Evolutionary conservation across 208 protist genomes (phyloP).

Genomic region (Novymonas esmeraldas): DNA sequence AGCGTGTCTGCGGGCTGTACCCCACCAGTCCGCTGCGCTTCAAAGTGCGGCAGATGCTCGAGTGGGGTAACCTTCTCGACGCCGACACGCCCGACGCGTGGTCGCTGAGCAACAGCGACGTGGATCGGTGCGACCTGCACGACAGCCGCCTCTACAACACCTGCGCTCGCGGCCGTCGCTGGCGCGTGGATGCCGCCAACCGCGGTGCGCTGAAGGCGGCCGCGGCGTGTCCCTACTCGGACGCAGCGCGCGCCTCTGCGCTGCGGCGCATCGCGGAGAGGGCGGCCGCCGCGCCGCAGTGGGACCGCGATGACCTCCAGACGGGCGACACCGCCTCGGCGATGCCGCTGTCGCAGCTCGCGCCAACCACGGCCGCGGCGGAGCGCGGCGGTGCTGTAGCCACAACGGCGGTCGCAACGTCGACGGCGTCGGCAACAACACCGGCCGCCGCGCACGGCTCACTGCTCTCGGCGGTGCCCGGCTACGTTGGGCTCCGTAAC

Average conservation of each 20-base stretch:
- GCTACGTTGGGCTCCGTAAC: slow-evolving; percentile 58
- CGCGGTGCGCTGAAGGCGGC: background rate
- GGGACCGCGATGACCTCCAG: no score
- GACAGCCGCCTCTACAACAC: slow-evolving; percentile 3
- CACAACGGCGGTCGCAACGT: background rate
- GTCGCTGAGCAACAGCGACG: slow-evolving; percentile 1
- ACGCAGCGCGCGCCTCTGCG: background rate
- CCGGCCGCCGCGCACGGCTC: background rate
- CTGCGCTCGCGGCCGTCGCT: slow-evolving; percentile 7
- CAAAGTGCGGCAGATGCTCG: slow-evolving; percentile 41
- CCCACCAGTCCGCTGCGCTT: slow-evolving; percentile 24
- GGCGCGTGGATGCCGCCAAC: slow-evolving; percentile 13
- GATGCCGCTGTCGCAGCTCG: slow-evolving; percentile 10
- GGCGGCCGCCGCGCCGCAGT: no score
- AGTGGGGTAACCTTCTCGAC: slow-evolving; percentile 25
- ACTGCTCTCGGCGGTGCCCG: slow-evolving; percentile 14
- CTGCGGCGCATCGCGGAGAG: slow-evolving; percentile 2
- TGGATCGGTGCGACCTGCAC: slow-evolving; percentile 24
- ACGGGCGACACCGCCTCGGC: background rate
- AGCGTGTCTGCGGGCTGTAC: slow-evolving; percentile 21
- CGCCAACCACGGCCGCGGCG: slow-evolving; percentile 1
- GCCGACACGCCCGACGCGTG: slow-evolving; percentile 9
- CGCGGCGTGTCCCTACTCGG: slow-evolving; percentile 1
- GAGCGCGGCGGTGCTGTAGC: background rate
- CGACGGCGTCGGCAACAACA: background rate